Base-by-base conservation (phyloP, 305 asterid genomes). In the Fraxinus paxiana region DNA sequence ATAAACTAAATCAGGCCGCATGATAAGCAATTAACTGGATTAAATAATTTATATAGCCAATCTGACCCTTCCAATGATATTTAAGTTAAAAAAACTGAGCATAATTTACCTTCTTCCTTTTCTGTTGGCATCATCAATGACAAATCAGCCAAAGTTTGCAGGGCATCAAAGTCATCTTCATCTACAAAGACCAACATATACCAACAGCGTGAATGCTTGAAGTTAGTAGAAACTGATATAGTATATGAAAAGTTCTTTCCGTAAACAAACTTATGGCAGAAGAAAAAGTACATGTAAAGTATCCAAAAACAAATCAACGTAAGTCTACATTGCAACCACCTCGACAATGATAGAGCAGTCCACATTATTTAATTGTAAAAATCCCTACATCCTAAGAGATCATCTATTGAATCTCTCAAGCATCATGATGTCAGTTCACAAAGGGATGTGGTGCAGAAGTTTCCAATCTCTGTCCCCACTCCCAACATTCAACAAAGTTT, bases 91-190 rank as follows among this genome's bases (percentile, higher is more conserved):
- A 82, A 33, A 70, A 30, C 17, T 38, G 70, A 75, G 61, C 30
- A 17, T 38, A 79, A 73, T 87, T 34, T 89, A 91, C 98, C 99
- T 61, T 88, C 90, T 84, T 93, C 97, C 84, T 83, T 91, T 87
- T 86, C 95, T 65, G 90, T 81, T 61, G 95, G 94, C 97, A 91
- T 88, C 97, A 90, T 89, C 79, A 90, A 76, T 75, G 98, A 92
- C 84, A 93, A 79, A 88, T 92, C 95, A 76, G 97, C 98, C 87
- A 95, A 89, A 77, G 96, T 89, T 87, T 91, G 93, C 88, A 95
- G 86, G 35, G 98, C 98, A 83, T 90, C 97, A 85, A 93, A 90
- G 74, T 87, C 88, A 65, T 84, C 89, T 86, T 92, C 98, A 86
- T 91, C 97, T 94, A 83, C 89, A 85, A 82, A 89, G 77, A 85